phyloP scores from a whole-genome alignment of 169 alveolate species.

The Eimeria acervulina region DNA sequence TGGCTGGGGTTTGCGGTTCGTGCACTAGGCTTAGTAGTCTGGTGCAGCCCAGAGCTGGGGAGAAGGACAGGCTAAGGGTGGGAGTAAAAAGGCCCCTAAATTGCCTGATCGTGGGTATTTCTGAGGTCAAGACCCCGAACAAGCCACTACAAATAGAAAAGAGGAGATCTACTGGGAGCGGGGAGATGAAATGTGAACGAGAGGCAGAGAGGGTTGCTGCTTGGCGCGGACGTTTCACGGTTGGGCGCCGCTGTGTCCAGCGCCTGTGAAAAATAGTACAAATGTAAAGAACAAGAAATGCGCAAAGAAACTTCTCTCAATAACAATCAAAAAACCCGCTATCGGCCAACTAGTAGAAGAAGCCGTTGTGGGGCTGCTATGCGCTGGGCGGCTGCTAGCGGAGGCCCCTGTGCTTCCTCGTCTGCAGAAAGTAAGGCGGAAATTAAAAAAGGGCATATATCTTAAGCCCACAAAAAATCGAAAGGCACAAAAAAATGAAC shows the following conservation, averaged over 20 bases:
- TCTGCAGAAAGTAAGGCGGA: conserved; percentile 47
- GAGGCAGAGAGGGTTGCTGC: background rate
- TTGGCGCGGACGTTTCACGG: background rate
- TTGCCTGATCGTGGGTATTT: background rate
- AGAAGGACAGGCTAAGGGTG: background rate
- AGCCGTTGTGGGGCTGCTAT: conserved; percentile 42
- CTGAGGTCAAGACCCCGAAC: background rate
- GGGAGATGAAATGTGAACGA: background rate
- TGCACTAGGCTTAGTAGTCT: background rate
- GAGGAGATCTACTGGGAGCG: background rate
- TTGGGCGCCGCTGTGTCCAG: background rate
- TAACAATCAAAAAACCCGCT: conserved; percentile 48
- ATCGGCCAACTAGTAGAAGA: conserved; percentile 57
- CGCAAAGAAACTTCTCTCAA: conserved; percentile 25
- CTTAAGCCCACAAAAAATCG: conserved; percentile 52
- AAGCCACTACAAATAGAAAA: background rate
- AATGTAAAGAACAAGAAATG: background rate
- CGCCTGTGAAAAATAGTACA: background rate
- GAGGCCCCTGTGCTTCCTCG: conserved; percentile 40
- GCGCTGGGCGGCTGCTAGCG: conserved; percentile 39
- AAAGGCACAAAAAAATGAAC: conserved; percentile 38
- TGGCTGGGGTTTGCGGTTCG: background rate
- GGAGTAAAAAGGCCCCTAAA: background rate
- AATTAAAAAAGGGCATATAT: conserved; percentile 34
- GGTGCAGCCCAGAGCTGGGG: background rate